Base-by-base conservation (phyloP, 305 asterid genomes). In the Stenogyne calaminthoides region DNA sequence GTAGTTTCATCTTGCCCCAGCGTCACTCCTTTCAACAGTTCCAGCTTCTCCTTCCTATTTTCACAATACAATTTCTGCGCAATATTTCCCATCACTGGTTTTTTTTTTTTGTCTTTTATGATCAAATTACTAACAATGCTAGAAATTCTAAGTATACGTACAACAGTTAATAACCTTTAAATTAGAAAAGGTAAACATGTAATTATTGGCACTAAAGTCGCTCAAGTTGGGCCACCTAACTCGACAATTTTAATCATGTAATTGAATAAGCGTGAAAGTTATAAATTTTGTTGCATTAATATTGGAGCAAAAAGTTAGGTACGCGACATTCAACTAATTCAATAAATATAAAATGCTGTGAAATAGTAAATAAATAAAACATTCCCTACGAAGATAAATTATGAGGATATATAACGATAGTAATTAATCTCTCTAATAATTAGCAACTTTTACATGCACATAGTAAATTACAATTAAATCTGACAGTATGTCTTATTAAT, bases 21-120 rank as follows among this genome's bases (percentile, higher is more conserved):
- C 6, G 75, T 87, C 75, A 91, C 64, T 22, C 90, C 97, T 75
- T 75, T 71, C 78, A 91, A 83, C 9, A 91, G 83, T 75, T 89
- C 92, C 83, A 87, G 14, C 82, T 89, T 91, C 82, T 89, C 96
- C 72, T 78, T 78, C 84, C 90, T 89, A 68, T 89, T 88, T 47
- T 87, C 86, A 6, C 69, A 20, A 56, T 84, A 84, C 69, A 90
- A 78, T 85, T 81, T 88, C 96, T 91, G 89, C 64, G 60, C 44
- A 27, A 22, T 71, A 65, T 15, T 12, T 58, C 16, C 3, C 2
- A 0, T 44, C 12, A 44, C 12, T 14, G n/a, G n/a, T n/a, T n/a
- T n/a, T 11, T 44, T 44, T 44, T 12, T 0, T 15, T 12, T 44
- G n/a, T n/a, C n/a, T 27, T 27, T 27, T 36, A 36, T 36, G 40